Evolutionary conservation across 148 eudicot genomes (phyloP).

Genomic region (Spergularia bocconei): DNA sequence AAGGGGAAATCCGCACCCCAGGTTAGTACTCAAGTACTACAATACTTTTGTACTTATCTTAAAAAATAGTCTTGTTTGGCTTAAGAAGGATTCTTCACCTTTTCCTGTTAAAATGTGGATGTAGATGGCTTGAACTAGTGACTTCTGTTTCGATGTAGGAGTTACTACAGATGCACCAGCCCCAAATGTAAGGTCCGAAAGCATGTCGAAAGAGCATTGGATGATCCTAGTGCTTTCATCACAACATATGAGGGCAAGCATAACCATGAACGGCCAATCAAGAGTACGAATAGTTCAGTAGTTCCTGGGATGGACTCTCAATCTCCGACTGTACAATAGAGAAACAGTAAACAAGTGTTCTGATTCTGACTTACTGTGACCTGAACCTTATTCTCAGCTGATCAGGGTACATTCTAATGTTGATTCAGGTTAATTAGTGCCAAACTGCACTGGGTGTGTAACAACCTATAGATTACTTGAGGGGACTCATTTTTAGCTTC

Average conservation of each 20-base stretch:
- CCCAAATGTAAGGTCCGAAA: constrained; percentile 37
- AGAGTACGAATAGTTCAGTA: constrained; percentile 11
- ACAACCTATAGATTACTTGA: too few relatives aligned
- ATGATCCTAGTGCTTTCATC: constrained; percentile 36
- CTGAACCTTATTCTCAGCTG: neutral
- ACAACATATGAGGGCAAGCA: constrained; percentile 45
- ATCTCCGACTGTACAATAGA: neutral
- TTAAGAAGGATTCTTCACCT: neutral
- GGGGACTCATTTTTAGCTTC: too few relatives aligned
- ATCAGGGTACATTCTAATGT: neutral
- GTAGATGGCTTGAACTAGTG: neutral
- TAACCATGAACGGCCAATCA: constrained; percentile 42
- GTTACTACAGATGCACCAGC: constrained; percentile 46
- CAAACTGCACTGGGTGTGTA: too few relatives aligned
- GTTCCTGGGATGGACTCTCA: constrained; percentile 10
- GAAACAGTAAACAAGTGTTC: neutral
- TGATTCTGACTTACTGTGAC: too few relatives aligned
- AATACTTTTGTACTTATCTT: neutral
- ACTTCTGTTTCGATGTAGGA: constrained; percentile 25
- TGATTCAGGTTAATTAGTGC: too few relatives aligned
- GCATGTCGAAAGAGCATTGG: constrained; percentile 37
- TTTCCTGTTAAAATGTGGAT: neutral
- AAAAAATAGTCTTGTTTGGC: neutral
- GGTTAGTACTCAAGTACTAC: constrained; percentile 37
- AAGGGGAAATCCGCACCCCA: constrained; percentile 88